A percentile compares a stretch with the other conserved stretches of the same genome.
phyloP scores from a whole-genome alignment of 495 filamentous ascomycete species.

The Penicillium verhagenii region DNA sequence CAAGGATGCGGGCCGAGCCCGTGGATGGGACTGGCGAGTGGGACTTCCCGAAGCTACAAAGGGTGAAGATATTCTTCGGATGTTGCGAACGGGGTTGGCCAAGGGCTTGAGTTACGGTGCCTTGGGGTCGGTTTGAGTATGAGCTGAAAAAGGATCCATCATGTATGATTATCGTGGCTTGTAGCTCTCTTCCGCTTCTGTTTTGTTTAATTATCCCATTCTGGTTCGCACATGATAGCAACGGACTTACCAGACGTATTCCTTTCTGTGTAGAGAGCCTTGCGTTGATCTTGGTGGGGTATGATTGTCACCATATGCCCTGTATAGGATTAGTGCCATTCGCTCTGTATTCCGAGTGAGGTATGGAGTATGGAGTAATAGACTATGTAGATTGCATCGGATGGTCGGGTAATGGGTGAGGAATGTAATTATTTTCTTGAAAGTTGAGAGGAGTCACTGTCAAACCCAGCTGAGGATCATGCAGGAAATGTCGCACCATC shows the following conservation, averaged over 20 bases:
- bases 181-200: background rate
- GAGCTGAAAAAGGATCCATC: slow-evolving; percentile 4
- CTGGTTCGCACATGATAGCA: background rate
- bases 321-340: background rate
- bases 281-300: background rate
- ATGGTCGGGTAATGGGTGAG: no score
- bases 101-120: slow-evolving; percentile 49
- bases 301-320: background rate
- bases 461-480: slow-evolving; percentile 3
- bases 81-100: slow-evolving; percentile 72
- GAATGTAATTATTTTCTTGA: no score
- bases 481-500: background rate
- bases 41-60: slow-evolving; percentile 55
- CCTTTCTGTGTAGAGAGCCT: background rate
- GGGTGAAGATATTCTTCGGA: slow-evolving; percentile 65
- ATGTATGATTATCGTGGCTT: slow-evolving; percentile 15
- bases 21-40: slow-evolving; percentile 86
- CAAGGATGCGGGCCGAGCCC: slow-evolving; percentile 39
- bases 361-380: no score
- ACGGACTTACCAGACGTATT: background rate
- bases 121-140: slow-evolving; percentile 26
- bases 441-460: background rate
- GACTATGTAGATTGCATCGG: no score
- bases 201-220: background rate
- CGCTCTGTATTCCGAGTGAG: no score